Base-by-base conservation (phyloP, 192 early-diverging fungal species). In the Chytriomyces sp. region DNA sequence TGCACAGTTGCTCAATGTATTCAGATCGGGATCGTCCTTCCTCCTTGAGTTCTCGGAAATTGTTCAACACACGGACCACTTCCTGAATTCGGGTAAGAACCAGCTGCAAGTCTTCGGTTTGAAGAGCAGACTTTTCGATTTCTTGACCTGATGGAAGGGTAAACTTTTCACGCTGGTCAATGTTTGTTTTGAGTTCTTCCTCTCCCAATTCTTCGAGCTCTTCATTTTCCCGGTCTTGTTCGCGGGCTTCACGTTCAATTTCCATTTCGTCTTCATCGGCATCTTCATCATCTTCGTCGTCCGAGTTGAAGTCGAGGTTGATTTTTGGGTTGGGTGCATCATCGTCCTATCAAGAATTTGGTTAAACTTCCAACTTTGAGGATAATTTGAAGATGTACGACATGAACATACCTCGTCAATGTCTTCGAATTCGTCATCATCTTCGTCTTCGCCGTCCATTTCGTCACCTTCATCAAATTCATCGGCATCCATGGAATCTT, bases 61-160 rank as follows among this genome's bases (percentile, higher is more conserved):
- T 94, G 86, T 90, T 91, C 50, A 99, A 86, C 1, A 97, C 91
- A 67, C 91, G 90, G 61, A 96, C 88, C 59, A 96, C 91, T 66
- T 99, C 97, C 77, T 94, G 90, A 67, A 99, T 97, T 20, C 96
- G 93, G 50, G 90, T 89, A 57, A 93, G 91, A 60, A 97, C 91
- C 23, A 92, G 80, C 23, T 87, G 75, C 61, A 96, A 77, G 79
- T 97, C 93, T 49, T 88, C 86, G 23, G 82, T 59, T 53, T 87
- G 85, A 50, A 89, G 84, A 11, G 91, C 88, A 65, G 91, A 89
- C 69, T 86, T 89, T 35, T 92, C 89, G 13, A 92, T 85, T 28
- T 80, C 82, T 72, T 88, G 77, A 43, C 81, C 81, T 5, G 91
- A 88, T 7, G 95, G 90, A 28, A 93, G 84, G 59, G 83, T 88